phyloP scores from a whole-genome alignment of 164 flowering plant species.

The Chloranthus sessilifolius region DNA sequence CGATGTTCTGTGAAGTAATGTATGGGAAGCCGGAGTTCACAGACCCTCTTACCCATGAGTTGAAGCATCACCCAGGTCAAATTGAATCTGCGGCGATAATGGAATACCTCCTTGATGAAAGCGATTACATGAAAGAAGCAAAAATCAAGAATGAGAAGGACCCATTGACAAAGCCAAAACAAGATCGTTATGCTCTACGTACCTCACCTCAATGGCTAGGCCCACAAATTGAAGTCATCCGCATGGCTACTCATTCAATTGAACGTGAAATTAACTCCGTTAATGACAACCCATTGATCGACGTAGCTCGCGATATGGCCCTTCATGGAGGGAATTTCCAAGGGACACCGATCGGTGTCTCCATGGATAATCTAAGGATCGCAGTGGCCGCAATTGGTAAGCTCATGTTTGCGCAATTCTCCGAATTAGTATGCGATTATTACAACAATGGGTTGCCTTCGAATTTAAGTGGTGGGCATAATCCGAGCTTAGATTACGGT shows the following conservation, averaged over 20 bases:
- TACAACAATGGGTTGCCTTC: conserved; percentile 34
- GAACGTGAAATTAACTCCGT: conserved; percentile 32
- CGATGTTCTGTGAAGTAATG: conserved; percentile 22
- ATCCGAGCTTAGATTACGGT: conserved; percentile 20
- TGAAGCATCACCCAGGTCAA: conserved; percentile 30
- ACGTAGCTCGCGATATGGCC: conserved; percentile 18
- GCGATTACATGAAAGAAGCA: conserved; percentile 28
- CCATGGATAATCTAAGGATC: conserved; percentile 31
- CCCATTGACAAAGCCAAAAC: conserved; percentile 37
- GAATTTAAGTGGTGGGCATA: conserved; percentile 25
- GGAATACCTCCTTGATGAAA: conserved; percentile 28
- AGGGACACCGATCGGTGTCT: conserved; percentile 28
- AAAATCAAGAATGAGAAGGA: conserved; percentile 23
- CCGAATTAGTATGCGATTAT: conserved; percentile 24
- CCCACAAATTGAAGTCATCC: conserved; percentile 34
- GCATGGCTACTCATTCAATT: conserved; percentile 30
- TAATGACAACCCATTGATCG: conserved; percentile 24
- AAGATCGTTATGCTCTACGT: conserved; percentile 34
- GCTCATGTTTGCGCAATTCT: conserved; percentile 21
- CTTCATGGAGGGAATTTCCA: conserved; percentile 23
- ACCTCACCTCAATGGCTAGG: conserved; percentile 28
- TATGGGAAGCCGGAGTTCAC: conserved; percentile 21
- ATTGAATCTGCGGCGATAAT: conserved; percentile 26
- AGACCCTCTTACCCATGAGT: conserved; percentile 21
- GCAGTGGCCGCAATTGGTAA: conserved; percentile 35